These are phyloP conservation scores for Vaccinium corymbosum DNA, from an alignment of 148 eudicot species.

Conservation along the genomic window DNA sequence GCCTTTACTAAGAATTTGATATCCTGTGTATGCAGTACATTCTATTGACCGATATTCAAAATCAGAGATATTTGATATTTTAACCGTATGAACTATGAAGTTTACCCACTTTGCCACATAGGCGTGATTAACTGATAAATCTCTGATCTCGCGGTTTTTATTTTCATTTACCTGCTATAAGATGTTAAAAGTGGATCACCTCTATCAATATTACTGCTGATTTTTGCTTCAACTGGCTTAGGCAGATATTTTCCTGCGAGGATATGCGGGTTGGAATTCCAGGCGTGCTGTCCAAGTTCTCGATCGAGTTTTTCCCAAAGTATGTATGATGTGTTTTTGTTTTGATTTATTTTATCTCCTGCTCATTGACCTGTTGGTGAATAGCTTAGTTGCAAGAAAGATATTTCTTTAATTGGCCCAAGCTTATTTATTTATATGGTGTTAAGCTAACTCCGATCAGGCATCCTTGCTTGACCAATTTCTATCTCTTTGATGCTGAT, in stretches of 20 bases:
- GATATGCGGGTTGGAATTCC: conserved; percentile 61
- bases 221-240: conserved; percentile 19
- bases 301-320: conserved; percentile 50
- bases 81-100: background rate
- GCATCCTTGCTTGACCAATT: conserved; percentile 3
- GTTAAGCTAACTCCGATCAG: background rate
- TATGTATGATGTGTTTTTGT: background rate
- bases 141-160: background rate
- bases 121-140: background rate
- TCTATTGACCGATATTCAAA: background rate
- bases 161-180: background rate
- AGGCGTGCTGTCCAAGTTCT: conserved; percentile 47
- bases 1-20: background rate
- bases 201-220: background rate
- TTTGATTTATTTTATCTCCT: background rate
- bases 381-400: background rate
- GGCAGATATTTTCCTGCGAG: conserved; percentile 56
- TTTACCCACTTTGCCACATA: background rate
- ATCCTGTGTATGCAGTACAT: no score
- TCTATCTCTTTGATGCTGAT: background rate
- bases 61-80: background rate
- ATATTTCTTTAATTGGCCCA: background rate
- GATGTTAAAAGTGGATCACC: background rate
- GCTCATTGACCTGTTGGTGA: background rate
- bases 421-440: background rate